Base-by-base conservation (phyloP, 306 rosid genomes). In the Coriaria nepalensis region DNA sequence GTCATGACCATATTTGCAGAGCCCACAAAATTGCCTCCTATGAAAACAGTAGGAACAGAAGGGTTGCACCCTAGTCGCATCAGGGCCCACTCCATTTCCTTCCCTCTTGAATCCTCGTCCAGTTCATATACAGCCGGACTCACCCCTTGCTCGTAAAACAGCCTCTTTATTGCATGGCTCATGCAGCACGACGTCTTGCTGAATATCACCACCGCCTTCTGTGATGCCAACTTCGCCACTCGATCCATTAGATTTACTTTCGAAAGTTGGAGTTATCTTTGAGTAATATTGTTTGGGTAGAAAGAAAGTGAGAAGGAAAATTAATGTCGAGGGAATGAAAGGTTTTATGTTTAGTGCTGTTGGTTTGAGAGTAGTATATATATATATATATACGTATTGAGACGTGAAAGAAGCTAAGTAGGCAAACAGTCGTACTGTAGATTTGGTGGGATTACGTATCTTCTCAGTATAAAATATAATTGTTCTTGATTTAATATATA, bases 181-280 rank as follows among this genome's bases (percentile, higher is more conserved):
- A 90, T 90, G 87, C 97, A 92, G 39, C 97, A 90, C 0, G 95
- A 78, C 61, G 93, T 90, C 84, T 90, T 90, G 73, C 97, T 90
- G 78, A 90, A 90, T 8, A 90, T 84, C 79, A 90, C 97, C 71
- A 90, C 92, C 0, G 97, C 95, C 62, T 77, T 84, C 40, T 84
- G 93, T 0, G 97, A 79, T 20, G 77, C 78, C 69, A 90, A 10
- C 11, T 81, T 90, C 7, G 77, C 70, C 47, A 90, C 67, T 0
- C 87, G 78, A 33, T 90, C 95, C 97, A 90, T 86, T 3, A 37
- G 49, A 0, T 48, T 45, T 15, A 6, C 1, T 8, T 5, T 9
- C 6, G 20, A 33, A 53, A n/a, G 37, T 10, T 13, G 5, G 40
- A 40, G 39, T 9, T 32, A 45, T 13, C 29, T 4, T 37, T 2